Conservation (phyloP, 139 green algal genomes). For the Chlamydomonas schloesseri region DNA sequence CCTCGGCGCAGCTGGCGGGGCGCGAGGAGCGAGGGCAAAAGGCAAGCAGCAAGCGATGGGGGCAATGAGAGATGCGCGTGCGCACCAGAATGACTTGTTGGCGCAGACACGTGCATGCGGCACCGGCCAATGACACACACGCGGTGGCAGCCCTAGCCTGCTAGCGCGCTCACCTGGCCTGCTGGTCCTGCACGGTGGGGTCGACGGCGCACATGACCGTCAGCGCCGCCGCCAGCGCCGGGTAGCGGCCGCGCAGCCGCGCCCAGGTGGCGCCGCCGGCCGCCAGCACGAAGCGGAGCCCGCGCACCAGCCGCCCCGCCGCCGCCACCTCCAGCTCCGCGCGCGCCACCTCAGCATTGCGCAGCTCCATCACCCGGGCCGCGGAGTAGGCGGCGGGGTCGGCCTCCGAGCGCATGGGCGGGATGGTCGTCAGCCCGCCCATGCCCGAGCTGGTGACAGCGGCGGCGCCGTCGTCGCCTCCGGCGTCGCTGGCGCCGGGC, state of each 20-base stretch:
- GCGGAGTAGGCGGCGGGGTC: conserved; percentile 12
- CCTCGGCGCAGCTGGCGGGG: conserved; percentile 30
- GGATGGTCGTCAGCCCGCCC: conserved; percentile 14
- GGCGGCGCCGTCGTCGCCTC: too few relatives aligned
- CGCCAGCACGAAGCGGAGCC: conserved; percentile 25
- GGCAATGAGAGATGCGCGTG: too few relatives aligned
- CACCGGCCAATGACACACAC: too few relatives aligned
- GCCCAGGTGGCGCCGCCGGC: conserved; percentile 22
- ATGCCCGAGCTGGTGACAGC: not conserved
- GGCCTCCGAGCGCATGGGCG: conserved; percentile 32
- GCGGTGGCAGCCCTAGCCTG: too few relatives aligned
- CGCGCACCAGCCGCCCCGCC: not conserved
- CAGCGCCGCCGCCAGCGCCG: conserved; percentile 21
- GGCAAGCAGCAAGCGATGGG: too few relatives aligned
- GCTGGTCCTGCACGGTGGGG: conserved; percentile 21
- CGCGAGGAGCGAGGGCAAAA: not conserved
- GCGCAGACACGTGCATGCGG: too few relatives aligned
- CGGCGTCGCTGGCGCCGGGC: too few relatives aligned
- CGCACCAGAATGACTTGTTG: too few relatives aligned
- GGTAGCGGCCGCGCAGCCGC: conserved; percentile 15
- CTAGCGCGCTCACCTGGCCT: conserved; percentile 25
- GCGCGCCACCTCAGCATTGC: conserved; percentile 6
- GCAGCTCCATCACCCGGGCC: conserved; percentile 4
- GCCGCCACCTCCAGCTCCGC: conserved; percentile 7
- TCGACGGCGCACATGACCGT: conserved; percentile 9